Evolutionary conservation across 768 basidiomycete genomes (phyloP).

Genomic region (Solioccasus polychromus): DNA sequence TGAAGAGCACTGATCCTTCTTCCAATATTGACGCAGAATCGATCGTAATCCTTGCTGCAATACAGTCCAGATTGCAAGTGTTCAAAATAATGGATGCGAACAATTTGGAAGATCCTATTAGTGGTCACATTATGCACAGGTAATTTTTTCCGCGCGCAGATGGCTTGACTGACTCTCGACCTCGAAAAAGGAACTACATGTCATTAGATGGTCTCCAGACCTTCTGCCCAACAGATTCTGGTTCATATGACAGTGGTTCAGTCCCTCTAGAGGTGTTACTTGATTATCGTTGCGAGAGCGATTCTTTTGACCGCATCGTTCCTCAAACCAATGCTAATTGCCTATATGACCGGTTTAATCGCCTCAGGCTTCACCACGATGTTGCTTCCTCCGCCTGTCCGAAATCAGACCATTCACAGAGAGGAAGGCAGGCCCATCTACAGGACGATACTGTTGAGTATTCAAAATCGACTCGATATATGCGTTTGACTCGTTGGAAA

Average conservation of each 20-base stretch:
- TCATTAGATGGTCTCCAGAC: constrained; percentile 80
- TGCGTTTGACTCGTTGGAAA: constrained; percentile 10
- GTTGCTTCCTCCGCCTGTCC: constrained; percentile 50
- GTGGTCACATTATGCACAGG: constrained; percentile 84
- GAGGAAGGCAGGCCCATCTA: constrained; percentile 43
- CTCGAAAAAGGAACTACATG: constrained; percentile 62
- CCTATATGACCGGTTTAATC: constrained; percentile 94
- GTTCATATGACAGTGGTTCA: constrained; percentile 44
- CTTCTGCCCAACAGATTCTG: constrained; percentile 65
- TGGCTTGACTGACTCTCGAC: constrained; percentile 1
- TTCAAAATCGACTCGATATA: not conserved
- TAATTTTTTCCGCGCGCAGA: constrained; percentile 34
- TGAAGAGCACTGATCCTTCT: constrained; percentile 54
- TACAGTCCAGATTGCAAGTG: constrained; percentile 74
- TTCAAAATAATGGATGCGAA: constrained; percentile 79
- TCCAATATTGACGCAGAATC: constrained; percentile 40
- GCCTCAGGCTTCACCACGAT: constrained; percentile 75
- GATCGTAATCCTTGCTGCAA: constrained; percentile 71
- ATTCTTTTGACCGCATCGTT: constrained; percentile 84
- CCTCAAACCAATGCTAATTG: constrained; percentile 84
- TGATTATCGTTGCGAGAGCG: constrained; percentile 78
- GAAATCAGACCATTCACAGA: constrained; percentile 35
- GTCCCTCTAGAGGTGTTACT: constrained; percentile 91
- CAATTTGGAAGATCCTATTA: constrained; percentile 78
- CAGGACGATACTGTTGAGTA: constrained; percentile 59